phyloP scores from a whole-genome alignment of 768 basidiomycete genomes.

The Chalciporus chontae region DNA sequence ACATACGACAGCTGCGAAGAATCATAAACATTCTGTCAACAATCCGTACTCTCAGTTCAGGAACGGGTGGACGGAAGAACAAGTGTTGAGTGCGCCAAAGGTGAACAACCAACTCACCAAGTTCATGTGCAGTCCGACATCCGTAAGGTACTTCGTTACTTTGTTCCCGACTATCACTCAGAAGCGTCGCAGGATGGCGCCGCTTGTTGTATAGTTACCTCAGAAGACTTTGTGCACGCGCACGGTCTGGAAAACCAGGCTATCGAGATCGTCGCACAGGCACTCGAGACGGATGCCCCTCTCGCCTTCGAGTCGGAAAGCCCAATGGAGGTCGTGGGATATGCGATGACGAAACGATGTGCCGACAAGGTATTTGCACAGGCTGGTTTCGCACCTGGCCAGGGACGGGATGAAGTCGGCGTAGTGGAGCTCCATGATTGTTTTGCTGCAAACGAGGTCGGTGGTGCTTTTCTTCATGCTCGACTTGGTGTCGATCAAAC shows the following conservation, averaged over 20 bases:
- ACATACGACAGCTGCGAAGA: slow-evolving; percentile 63
- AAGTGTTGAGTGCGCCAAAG: slow-evolving; percentile 62
- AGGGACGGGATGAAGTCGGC: slow-evolving; percentile 71
- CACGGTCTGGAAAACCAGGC: slow-evolving; percentile 81
- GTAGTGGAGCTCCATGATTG: slow-evolving; percentile 87
- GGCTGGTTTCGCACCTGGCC: slow-evolving; percentile 62
- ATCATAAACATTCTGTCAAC: slow-evolving; percentile 75
- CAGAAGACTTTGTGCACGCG: slow-evolving; percentile 70
- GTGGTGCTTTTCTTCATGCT: slow-evolving; percentile 1
- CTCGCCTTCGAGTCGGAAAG: slow-evolving; percentile 62
- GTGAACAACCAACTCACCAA: slow-evolving; percentile 74
- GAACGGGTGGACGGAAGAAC: slow-evolving; percentile 70
- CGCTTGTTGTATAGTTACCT: slow-evolving; percentile 73
- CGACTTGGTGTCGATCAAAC: neutral
- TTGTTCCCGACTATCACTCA: neutral
- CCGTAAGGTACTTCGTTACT: slow-evolving; percentile 35
- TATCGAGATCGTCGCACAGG: slow-evolving; percentile 72
- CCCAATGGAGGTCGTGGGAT: slow-evolving; percentile 82
- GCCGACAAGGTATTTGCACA: slow-evolving; percentile 68
- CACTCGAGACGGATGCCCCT: slow-evolving; percentile 62
- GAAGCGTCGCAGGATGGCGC: slow-evolving; percentile 59
- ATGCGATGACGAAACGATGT: slow-evolving; percentile 65
- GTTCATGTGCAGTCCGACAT: slow-evolving; percentile 87
- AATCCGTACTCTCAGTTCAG: slow-evolving; percentile 88
- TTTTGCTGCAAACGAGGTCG: slow-evolving; percentile 77